phyloP scores from a whole-genome alignment of 331 rosid genomes.

The Quercus phellos region DNA sequence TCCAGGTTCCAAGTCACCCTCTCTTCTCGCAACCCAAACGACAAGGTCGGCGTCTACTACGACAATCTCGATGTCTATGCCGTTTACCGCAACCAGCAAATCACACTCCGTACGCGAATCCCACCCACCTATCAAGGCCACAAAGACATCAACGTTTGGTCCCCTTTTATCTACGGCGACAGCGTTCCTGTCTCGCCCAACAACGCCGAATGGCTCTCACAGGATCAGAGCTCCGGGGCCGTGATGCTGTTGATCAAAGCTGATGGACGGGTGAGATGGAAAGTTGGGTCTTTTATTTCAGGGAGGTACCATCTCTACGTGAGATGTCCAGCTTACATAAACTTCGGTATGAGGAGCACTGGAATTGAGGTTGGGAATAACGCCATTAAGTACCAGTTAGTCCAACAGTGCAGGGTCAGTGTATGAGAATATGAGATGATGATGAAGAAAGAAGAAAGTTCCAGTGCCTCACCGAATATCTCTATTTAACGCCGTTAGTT shows the following conservation, averaged over 20 bases:
- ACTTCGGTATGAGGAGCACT: conserved; percentile 28
- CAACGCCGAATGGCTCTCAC: conserved; percentile 31
- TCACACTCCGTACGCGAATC: conserved; percentile 59
- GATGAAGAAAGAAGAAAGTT: no score
- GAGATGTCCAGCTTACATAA: conserved; percentile 65
- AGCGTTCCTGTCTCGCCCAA: conserved; percentile 69
- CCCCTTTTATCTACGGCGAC: conserved; percentile 69
- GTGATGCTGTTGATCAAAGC: conserved; percentile 36
- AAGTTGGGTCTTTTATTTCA: conserved; percentile 67
- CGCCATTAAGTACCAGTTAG: conserved; percentile 70
- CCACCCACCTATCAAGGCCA: conserved; percentile 79
- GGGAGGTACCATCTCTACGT: conserved; percentile 67
- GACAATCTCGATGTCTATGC: conserved; percentile 65
- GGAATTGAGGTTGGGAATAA: conserved; percentile 40
- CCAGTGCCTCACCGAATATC: neutral
- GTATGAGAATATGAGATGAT: conserved; percentile 26
- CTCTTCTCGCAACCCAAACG: conserved; percentile 73
- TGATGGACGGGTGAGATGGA: conserved; percentile 80
- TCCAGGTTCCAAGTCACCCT: conserved; percentile 69
- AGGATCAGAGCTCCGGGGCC: conserved; percentile 50
- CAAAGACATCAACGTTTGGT: conserved; percentile 72
- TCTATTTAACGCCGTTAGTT: conserved; percentile 9
- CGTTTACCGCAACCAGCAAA: conserved; percentile 58
- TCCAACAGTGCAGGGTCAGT: conserved; percentile 56
- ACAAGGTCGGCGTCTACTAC: conserved; percentile 75